Conservation (phyloP, 2,329 filamentous ascomycete species). For the Fusarium sublunatum region DNA sequence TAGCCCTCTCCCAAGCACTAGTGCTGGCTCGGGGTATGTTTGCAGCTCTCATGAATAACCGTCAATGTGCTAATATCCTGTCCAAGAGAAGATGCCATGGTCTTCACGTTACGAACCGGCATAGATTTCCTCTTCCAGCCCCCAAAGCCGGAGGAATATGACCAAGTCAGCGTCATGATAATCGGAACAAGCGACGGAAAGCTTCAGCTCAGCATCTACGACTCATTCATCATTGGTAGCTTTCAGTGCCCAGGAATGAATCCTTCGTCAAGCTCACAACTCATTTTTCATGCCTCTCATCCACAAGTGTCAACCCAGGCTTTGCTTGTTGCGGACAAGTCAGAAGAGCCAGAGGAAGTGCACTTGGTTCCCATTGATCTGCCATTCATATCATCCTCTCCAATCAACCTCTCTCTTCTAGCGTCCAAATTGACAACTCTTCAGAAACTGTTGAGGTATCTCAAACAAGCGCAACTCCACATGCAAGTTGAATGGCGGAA, state of each 20-base stretch:
- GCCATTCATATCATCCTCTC: conserved; percentile 82
- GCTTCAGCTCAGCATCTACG: conserved; percentile 84
- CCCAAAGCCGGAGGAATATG: conserved; percentile 71
- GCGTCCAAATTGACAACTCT: conserved; percentile 88
- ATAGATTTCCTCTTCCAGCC: conserved; percentile 77
- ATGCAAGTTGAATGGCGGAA: conserved; percentile 87
- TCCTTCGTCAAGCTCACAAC: conserved; percentile 45
- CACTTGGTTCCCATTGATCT: conserved; percentile 82
- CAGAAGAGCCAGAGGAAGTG: conserved; percentile 49
- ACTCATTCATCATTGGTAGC: conserved; percentile 82
- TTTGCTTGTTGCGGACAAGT: conserved; percentile 66
- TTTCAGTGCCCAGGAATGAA: conserved; percentile 63
- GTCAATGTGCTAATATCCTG: conserved; percentile 18
- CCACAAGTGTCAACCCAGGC: conserved; percentile 80
- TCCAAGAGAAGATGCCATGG: conserved; percentile 62
- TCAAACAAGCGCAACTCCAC: conserved; percentile 81
- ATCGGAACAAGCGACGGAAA: conserved; percentile 77
- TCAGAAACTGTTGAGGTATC: conserved; percentile 86
- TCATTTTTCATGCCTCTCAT: conserved; percentile 75
- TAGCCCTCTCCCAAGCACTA: conserved; percentile 71
- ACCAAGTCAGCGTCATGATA: conserved; percentile 83
- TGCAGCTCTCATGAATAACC: background rate
- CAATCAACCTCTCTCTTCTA: conserved; percentile 83
- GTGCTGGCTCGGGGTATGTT: conserved; percentile 69
- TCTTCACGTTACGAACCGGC: conserved; percentile 76